A percentile compares a stretch with the other conserved stretches of the same genome.
Evolutionary conservation across 2,329 filamentous ascomycete species (phyloP).

Genomic region (Sporothrix pallida): DNA sequence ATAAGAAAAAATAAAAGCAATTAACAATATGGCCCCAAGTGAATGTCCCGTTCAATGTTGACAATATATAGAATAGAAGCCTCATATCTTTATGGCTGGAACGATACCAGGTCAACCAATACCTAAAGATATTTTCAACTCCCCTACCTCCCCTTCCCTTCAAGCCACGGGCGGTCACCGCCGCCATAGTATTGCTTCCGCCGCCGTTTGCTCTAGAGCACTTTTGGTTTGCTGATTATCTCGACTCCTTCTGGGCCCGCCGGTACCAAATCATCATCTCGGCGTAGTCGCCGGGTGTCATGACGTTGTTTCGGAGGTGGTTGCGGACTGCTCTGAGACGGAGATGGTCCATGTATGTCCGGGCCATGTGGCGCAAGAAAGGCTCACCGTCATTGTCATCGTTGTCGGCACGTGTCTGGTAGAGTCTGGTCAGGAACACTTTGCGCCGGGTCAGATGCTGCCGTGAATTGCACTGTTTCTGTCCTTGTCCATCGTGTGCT

Average conservation of each 20-base stretch:
- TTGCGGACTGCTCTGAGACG: neutral
- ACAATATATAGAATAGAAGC: too few relatives aligned
- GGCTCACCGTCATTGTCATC: neutral
- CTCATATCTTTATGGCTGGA: too few relatives aligned
- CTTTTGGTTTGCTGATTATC: too few relatives aligned
- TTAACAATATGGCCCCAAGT: neutral
- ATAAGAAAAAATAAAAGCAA: neutral
- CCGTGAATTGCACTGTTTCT: neutral
- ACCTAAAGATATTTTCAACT: too few relatives aligned
- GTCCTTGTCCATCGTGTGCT: too few relatives aligned
- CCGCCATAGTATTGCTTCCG: too few relatives aligned
- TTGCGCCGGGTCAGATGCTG: neutral
- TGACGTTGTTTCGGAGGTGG: neutral
- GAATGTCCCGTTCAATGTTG: neutral
- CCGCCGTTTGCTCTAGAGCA: too few relatives aligned
- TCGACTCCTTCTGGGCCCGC: neutral
- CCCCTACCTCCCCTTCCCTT: too few relatives aligned
- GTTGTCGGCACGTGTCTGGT: neutral
- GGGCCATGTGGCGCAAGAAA: conserved; percentile 24
- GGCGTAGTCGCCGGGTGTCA: neutral
- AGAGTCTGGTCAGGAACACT: neutral
- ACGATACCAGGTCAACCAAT: too few relatives aligned
- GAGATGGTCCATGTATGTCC: conserved; percentile 18
- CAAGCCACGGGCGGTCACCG: too few relatives aligned
- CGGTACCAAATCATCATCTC: conserved; percentile 19